Evolutionary conservation across 2,329 filamentous ascomycete species (phyloP).

Genomic region (Sarocladium brachiariae): DNA sequence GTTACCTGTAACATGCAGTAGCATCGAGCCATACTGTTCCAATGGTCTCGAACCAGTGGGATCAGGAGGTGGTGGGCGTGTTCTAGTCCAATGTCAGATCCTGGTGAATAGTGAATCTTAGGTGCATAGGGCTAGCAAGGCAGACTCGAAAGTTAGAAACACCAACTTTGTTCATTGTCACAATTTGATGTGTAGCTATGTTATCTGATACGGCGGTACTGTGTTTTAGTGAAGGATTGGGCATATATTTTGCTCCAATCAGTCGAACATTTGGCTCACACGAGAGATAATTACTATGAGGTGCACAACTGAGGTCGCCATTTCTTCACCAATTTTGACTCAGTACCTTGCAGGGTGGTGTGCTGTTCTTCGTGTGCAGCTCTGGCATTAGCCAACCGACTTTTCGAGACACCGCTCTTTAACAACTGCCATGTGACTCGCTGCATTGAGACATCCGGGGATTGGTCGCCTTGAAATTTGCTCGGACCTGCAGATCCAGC

Average conservation of each 20-base stretch:
- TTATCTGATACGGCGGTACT: no score
- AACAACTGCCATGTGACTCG: not conserved
- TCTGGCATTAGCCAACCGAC: not conserved
- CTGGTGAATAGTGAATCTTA: not conserved
- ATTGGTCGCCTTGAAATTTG: not conserved
- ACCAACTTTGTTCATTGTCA: no score
- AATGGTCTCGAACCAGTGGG: not conserved
- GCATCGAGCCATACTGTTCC: not conserved
- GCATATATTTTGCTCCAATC: no score
- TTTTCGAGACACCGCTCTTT: constrained; percentile 4
- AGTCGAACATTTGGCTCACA: no score
- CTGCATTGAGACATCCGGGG: not conserved
- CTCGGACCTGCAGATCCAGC: not conserved
- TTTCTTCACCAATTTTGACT: constrained; percentile 3
- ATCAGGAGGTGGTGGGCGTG: not conserved
- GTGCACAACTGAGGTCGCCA: not conserved
- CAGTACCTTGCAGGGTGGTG: not conserved
- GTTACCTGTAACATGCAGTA: not conserved
- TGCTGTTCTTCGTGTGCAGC: not conserved
- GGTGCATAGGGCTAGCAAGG: not conserved
- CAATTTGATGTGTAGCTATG: no score
- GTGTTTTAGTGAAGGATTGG: no score
- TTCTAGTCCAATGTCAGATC: not conserved
- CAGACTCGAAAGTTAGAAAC: no score
- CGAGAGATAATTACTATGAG: no score